These are phyloP conservation scores for Neurospora sp. DNA, from an alignment of 495 filamentous ascomycete species.

Conservation along the genomic window DNA sequence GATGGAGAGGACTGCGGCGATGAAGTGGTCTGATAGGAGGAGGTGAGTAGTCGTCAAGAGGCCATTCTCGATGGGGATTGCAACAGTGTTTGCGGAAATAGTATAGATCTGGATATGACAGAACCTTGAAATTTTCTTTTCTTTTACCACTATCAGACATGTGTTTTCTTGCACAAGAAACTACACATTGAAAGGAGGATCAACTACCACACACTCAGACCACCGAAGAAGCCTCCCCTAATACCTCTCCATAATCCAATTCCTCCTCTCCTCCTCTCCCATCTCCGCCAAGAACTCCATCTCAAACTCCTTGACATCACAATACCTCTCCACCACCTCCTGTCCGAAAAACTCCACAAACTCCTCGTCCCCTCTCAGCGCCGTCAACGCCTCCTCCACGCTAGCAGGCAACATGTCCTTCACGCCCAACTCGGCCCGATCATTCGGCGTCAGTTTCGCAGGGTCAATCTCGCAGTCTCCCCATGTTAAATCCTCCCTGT, in stretches of 20 bases:
- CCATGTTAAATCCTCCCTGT: conserved; percentile 34
- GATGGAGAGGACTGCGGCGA: no score
- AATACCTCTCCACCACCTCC: conserved; percentile 48
- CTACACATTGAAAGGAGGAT: background rate
- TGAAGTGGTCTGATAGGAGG: no score
- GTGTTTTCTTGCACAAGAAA: background rate
- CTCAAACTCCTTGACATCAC: conserved; percentile 50
- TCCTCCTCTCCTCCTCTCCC: conserved; percentile 31
- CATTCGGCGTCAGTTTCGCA: conserved; percentile 34
- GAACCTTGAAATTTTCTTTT: background rate
- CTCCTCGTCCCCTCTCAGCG: conserved; percentile 34
- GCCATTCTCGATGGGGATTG: no score
- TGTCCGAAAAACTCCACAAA: conserved; percentile 38
- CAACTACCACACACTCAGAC: background rate
- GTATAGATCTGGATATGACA: no score
- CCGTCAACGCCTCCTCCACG: conserved; percentile 43
- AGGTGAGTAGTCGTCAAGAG: no score
- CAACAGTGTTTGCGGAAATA: no score
- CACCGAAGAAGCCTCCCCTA: conserved; percentile 10
- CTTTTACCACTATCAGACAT: background rate
- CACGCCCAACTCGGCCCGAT: conserved; percentile 46
- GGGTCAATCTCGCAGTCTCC: conserved; percentile 52
- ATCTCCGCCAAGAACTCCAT: conserved; percentile 34
- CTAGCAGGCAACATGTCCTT: conserved; percentile 38
- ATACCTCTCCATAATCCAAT: conserved; percentile 55